Conservation (phyloP, 2,329 filamentous ascomycete species). For the Sarocladium kiliense region DNA sequence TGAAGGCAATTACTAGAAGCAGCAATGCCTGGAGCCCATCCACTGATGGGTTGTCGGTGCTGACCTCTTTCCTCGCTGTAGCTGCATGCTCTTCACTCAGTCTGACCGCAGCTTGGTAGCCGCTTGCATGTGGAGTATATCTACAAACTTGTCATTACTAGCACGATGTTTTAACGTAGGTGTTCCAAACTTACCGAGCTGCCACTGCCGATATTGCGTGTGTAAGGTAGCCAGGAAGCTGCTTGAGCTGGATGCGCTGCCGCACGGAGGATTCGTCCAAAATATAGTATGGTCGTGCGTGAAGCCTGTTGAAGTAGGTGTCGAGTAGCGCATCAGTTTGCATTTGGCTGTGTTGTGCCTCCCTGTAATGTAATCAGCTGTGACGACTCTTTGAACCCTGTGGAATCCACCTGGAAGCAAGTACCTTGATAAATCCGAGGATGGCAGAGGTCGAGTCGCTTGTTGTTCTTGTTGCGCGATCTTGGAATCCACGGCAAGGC, state of each 20-base stretch:
- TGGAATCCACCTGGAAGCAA: background rate
- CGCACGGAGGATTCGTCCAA: conserved; percentile 72
- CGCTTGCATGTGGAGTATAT: conserved; percentile 63
- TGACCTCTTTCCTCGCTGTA: conserved; percentile 64
- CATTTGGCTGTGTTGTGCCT: conserved; percentile 39
- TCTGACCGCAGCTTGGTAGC: conserved; percentile 61
- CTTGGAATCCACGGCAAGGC: conserved; percentile 30
- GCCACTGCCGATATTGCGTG: conserved; percentile 58
- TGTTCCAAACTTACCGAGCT: conserved; percentile 43
- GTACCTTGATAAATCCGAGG: background rate
- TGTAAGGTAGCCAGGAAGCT: conserved; percentile 52
- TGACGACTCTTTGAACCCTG: background rate
- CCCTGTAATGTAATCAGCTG: conserved; percentile 26
- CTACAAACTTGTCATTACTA: conserved; percentile 26
- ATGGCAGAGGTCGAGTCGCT: conserved; percentile 13
- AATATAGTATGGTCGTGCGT: conserved; percentile 78
- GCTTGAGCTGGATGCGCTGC: conserved; percentile 64
- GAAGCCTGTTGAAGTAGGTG: conserved; percentile 73
- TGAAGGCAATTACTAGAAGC: conserved; percentile 70
- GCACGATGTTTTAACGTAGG: background rate
- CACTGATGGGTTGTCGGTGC: conserved; percentile 75
- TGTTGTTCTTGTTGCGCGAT: conserved; percentile 19
- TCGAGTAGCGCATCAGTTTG: conserved; percentile 63
- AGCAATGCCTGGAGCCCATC: conserved; percentile 73
- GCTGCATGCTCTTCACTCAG: conserved; percentile 68